A percentile compares a stretch with the other conserved stretches of the same genome.
Evolutionary conservation across 805 yeast species (phyloP).

Genomic region (Candida khao-thaluensis): DNA sequence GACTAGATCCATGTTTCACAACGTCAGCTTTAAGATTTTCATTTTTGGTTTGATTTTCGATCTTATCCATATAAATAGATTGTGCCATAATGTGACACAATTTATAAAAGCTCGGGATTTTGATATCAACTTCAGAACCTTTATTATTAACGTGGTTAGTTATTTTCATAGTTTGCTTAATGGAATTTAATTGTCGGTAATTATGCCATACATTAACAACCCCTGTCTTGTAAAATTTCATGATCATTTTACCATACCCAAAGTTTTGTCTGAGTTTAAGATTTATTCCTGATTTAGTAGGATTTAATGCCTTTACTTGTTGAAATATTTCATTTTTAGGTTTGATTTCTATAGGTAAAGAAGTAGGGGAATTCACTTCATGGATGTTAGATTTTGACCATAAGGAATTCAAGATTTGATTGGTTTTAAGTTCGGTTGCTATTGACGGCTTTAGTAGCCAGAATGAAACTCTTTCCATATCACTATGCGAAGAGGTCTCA

Average conservation of each 20-base stretch:
- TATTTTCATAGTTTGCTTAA: constrained; percentile 21
- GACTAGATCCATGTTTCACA: constrained; percentile 1
- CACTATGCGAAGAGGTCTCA: too few species aligned
- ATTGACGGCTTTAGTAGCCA: background rate
- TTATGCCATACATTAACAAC: constrained; percentile 55
- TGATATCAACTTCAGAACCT: constrained; percentile 26
- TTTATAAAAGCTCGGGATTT: constrained; percentile 33
- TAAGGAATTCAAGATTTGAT: constrained; percentile 11
- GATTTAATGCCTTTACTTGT: constrained; percentile 22
- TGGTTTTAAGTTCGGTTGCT: background rate
- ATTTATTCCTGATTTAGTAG: constrained; percentile 15
- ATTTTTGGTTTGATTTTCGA: constrained; percentile 32
- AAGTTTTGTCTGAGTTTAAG: constrained; percentile 38
- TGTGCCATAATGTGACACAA: constrained; percentile 37
- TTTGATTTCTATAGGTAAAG: constrained; percentile 31
- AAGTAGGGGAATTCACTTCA: constrained; percentile 26
- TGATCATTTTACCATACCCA: constrained; percentile 43
- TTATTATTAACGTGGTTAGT: constrained; percentile 21
- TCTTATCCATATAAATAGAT: constrained; percentile 32
- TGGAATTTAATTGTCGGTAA: constrained; percentile 16
- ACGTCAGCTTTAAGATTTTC: constrained; percentile 8
- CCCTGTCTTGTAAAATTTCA: constrained; percentile 59
- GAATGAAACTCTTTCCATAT: constrained; percentile 1
- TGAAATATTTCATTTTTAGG: constrained; percentile 27
- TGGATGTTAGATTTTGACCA: constrained; percentile 12